phyloP scores from a whole-genome alignment of 306 rosid genomes.

The Sicyos baderoa region DNA sequence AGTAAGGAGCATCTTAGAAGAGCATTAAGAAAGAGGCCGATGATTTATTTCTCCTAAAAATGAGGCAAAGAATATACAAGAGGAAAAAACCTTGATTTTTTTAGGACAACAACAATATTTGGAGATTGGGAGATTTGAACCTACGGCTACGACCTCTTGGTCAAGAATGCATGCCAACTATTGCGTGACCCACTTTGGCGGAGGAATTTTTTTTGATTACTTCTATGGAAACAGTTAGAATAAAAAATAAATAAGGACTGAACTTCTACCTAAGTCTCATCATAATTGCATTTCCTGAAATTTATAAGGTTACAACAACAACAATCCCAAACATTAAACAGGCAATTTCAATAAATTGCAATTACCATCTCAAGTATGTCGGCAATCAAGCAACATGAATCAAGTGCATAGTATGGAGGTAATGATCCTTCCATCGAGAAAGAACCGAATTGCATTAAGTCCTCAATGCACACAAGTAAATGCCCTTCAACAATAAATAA shows the following conservation, averaged over 20 bases:
- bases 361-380: constrained; percentile 69
- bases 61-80: not conserved
- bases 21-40: not conserved
- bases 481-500: constrained; percentile 54
- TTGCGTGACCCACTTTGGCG: too few relatives aligned
- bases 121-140: too few relatives aligned
- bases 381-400: constrained; percentile 56
- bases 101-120: too few relatives aligned
- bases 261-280: not conserved
- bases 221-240: not conserved
- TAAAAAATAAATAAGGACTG: not conserved
- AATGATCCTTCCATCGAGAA: constrained; percentile 38
- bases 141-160: too few relatives aligned
- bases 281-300: not conserved
- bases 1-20: not conserved
- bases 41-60: not conserved
- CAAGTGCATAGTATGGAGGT: constrained; percentile 55
- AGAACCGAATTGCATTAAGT: constrained; percentile 47
- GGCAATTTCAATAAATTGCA: not conserved
- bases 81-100: not conserved
- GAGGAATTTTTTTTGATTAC: not conserved
- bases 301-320: not conserved
- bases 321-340: not conserved
- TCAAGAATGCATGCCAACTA: too few relatives aligned
- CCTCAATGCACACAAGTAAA: constrained; percentile 70